These are phyloP conservation scores for Paramecium sonneborni DNA, from an alignment of 73 alveolate species.

Conservation along the genomic window DNA sequence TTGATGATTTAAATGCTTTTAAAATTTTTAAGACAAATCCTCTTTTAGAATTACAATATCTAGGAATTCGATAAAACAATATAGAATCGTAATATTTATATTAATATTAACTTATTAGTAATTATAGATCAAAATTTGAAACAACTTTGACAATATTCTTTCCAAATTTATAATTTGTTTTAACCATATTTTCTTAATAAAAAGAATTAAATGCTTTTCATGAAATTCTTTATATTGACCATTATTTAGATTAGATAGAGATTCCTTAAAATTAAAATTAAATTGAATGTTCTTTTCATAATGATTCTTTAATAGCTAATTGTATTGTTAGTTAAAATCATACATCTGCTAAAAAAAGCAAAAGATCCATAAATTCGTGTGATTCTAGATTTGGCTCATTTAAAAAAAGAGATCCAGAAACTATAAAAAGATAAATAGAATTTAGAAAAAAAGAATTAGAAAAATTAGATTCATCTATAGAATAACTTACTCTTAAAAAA, in stretches of 20 bases:
- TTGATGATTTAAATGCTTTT: constrained; percentile 25
- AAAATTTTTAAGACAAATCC: background rate
- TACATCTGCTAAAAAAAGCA: constrained; percentile 28
- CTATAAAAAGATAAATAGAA: background rate
- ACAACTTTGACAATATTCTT: background rate
- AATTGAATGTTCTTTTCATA: constrained; percentile 18
- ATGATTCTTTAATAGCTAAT: constrained; percentile 12
- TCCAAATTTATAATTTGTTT: constrained; percentile 16
- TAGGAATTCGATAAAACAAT: background rate
- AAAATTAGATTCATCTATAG: background rate
- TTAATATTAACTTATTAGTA: background rate
- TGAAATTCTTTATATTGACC: background rate
- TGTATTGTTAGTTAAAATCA: background rate
- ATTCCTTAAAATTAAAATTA: background rate
- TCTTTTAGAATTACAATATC: background rate
- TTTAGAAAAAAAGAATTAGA: constrained; percentile 40
- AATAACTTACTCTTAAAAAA: background rate
- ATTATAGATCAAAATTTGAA: background rate
- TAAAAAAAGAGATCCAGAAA: background rate
- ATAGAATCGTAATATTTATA: background rate
- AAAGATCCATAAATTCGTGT: background rate
- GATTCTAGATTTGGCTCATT: constrained; percentile 15
- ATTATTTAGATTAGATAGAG: background rate
- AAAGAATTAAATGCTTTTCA: background rate
- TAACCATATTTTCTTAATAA: background rate